Conservation (phyloP, 352 stramenopile genomes). For the Pythium brachiatum region DNA sequence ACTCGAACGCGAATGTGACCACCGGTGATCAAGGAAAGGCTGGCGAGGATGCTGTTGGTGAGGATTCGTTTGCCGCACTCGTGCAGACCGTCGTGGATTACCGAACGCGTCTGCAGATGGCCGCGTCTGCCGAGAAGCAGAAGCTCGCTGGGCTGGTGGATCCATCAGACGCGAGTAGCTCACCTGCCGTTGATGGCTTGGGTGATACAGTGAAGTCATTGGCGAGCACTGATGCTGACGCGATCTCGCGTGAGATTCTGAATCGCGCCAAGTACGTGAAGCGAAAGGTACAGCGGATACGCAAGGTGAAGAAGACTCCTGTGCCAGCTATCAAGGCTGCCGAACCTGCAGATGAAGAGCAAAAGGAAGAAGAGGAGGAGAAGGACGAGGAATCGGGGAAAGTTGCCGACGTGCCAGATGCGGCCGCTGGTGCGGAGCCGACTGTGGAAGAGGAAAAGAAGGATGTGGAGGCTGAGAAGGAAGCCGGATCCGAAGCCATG, state of each 20-base stretch:
- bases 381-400: slow-evolving; percentile 3
- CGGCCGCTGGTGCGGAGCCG: background rate
- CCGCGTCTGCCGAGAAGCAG: slow-evolving; percentile 63
- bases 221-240: background rate
- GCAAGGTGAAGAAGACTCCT: slow-evolving; percentile 12
- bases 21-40: slow-evolving; percentile 3
- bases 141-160: slow-evolving; percentile 37
- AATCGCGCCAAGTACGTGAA: slow-evolving; percentile 50
- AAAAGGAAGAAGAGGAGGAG: slow-evolving; percentile 7
- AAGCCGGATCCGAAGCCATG: background rate
- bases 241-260: slow-evolving; percentile 17
- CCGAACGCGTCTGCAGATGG: slow-evolving; percentile 69
- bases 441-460: background rate
- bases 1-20: slow-evolving; percentile 43
- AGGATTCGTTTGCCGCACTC: slow-evolving; percentile 44
- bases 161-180: background rate
- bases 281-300: slow-evolving; percentile 34
- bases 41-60: background rate
- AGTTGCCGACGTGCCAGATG: background rate
- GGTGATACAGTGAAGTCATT: background rate
- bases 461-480: background rate
- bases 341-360: slow-evolving; percentile 10
- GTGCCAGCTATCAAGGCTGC: slow-evolving; percentile 2
- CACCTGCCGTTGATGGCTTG: background rate
- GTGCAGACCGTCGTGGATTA: slow-evolving; percentile 74